Evolutionary conservation across 2,329 filamentous ascomycete genomes (phyloP).

Genomic region (Trichoderma sp.): DNA sequence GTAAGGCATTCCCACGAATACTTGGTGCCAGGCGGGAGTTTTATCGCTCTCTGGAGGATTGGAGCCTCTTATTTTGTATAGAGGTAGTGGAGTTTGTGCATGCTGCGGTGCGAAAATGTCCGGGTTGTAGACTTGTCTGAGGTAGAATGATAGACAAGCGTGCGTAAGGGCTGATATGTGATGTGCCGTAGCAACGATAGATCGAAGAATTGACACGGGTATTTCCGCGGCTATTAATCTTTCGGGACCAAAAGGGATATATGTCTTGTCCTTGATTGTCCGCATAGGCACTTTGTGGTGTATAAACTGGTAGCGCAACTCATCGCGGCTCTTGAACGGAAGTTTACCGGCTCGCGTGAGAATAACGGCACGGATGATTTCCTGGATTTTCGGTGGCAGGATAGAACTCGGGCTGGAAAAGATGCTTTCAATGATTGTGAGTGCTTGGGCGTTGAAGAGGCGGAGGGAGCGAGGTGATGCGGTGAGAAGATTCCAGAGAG

Average conservation of each 20-base stretch:
- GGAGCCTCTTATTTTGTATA: not conserved
- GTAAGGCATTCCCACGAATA: not conserved
- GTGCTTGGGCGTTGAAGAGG: not conserved
- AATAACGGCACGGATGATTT: slow-evolving; percentile 10
- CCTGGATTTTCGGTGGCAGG: not conserved
- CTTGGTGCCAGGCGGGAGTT: not conserved
- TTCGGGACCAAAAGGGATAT: not conserved
- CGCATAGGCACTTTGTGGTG: not conserved
- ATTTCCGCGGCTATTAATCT: not conserved
- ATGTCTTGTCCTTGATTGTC: not conserved
- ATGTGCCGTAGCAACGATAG: slow-evolving; percentile 22
- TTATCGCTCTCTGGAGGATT: not conserved
- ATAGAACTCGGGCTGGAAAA: not conserved
- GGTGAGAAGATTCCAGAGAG: not conserved
- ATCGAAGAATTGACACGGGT: slow-evolving; percentile 20
- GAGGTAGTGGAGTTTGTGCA: not conserved
- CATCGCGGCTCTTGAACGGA: not conserved
- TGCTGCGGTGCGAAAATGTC: slow-evolving; percentile 20
- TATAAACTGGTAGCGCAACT: not conserved
- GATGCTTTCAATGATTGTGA: not conserved
- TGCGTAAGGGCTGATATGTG: slow-evolving; percentile 25
- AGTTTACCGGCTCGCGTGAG: not conserved
- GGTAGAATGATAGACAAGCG: slow-evolving; percentile 24
- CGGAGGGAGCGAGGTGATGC: slow-evolving; percentile 7
- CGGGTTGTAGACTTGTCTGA: slow-evolving; percentile 16